phyloP scores from a whole-genome alignment of 73 alveolate species.

The Urostyla sp. region DNA sequence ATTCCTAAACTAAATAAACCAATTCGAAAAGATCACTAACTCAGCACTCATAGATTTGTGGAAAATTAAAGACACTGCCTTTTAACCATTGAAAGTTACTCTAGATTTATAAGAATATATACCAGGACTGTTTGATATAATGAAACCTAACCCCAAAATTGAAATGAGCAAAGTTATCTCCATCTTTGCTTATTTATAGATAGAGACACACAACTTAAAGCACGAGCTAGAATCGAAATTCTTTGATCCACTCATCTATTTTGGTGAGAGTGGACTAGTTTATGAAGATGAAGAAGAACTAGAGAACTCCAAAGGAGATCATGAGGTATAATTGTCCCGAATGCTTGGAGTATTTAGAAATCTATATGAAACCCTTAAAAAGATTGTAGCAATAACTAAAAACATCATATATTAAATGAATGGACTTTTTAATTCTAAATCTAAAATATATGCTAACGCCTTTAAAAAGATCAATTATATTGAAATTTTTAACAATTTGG shows the following conservation, averaged over 20 bases:
- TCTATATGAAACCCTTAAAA: constrained; percentile 78
- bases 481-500: constrained; percentile 81
- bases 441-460: constrained; percentile 63
- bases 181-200: constrained; percentile 50
- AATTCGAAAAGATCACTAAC: constrained; percentile 64
- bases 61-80: constrained; percentile 36
- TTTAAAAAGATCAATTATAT: constrained; percentile 76
- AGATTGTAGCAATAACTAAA: constrained; percentile 73
- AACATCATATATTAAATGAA: constrained; percentile 80
- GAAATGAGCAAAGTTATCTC: constrained; percentile 46
- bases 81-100: constrained; percentile 28
- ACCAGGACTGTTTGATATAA: constrained; percentile 62
- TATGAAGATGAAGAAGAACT: constrained; percentile 71
- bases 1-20: constrained; percentile 53
- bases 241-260: constrained; percentile 67
- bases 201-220: constrained; percentile 61
- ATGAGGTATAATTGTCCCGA: constrained; percentile 74
- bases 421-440: constrained; percentile 76
- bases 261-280: constrained; percentile 72
- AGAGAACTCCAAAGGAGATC: constrained; percentile 70
- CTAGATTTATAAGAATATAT: constrained; percentile 30
- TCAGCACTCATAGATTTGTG: constrained; percentile 41
- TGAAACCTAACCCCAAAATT: constrained; percentile 39
- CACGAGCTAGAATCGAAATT: constrained; percentile 58
- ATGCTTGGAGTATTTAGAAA: constrained; percentile 78